Evolutionary conservation across 345 rosid species (phyloP).

Genomic region (Combretum micranthum): DNA sequence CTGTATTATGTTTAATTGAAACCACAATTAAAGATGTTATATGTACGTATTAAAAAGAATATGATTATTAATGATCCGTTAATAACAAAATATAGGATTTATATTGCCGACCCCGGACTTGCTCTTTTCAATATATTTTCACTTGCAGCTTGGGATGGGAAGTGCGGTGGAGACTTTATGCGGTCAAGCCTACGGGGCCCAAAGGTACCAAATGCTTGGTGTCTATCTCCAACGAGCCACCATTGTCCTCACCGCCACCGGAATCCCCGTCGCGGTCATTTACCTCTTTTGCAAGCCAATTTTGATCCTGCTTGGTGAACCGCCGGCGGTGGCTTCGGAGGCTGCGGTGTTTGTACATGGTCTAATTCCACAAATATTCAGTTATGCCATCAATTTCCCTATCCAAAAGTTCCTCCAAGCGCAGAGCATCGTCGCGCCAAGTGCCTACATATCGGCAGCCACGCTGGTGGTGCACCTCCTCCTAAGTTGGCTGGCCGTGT

Average conservation of each 20-base stretch:
- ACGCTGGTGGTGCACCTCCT: constrained; percentile 21
- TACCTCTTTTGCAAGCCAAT: constrained; percentile 14
- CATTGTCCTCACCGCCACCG: constrained; percentile 10
- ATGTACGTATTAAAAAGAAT: too few species aligned
- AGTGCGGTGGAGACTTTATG: constrained; percentile 25
- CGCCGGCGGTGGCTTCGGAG: constrained; percentile 15
- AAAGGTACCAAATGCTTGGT: constrained; percentile 13
- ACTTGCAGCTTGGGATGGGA: constrained; percentile 13
- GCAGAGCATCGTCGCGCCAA: constrained; percentile 33
- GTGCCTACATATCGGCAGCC: constrained; percentile 21
- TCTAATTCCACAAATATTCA: constrained; percentile 29
- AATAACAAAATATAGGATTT: too few species aligned
- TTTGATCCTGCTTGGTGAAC: constrained; percentile 18
- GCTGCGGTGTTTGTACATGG: constrained; percentile 20
- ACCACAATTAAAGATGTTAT: too few species aligned
- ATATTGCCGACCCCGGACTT: too few species aligned
- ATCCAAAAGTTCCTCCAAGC: constrained; percentile 38
- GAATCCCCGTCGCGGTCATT: constrained; percentile 5
- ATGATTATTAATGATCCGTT: too few species aligned
- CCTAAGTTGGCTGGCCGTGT: constrained; percentile 27
- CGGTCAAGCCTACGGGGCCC: constrained; percentile 27
- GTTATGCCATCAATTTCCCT: constrained; percentile 30
- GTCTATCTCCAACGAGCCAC: constrained; percentile 22
- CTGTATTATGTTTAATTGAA: too few species aligned
- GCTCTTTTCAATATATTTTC: too few species aligned